phyloP scores from a whole-genome alignment of 805 yeast species.

The Priceomyces haplophilus region DNA sequence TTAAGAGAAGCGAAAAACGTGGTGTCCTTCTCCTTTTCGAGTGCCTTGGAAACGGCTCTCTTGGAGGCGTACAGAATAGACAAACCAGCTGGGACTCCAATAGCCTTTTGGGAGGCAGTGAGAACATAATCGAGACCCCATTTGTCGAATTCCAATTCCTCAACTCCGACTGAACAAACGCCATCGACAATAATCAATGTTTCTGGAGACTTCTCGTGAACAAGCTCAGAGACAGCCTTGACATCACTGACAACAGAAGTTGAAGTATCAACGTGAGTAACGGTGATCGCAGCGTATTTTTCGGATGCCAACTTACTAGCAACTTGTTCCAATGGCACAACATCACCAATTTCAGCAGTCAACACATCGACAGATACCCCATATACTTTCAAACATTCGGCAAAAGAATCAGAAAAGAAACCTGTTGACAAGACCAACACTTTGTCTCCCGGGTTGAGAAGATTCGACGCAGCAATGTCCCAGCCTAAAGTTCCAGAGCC shows the following conservation, averaged over 20 bases:
- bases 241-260: constrained; percentile 87
- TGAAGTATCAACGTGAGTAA: constrained; percentile 95
- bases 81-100: constrained; percentile 93
- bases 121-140: constrained; percentile 90
- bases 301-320: constrained; percentile 51
- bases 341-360: constrained; percentile 71
- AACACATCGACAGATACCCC: constrained; percentile 74
- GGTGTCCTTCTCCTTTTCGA: constrained; percentile 44
- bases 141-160: constrained; percentile 74
- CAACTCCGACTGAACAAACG: constrained; percentile 92
- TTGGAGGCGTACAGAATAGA: constrained; percentile 71
- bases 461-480: constrained; percentile 84
- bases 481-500: constrained; percentile 96
- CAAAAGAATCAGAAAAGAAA: constrained; percentile 80
- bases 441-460: constrained; percentile 60
- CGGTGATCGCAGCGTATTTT: constrained; percentile 66
- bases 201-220: constrained; percentile 67
- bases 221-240: constrained; percentile 55
- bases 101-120: constrained; percentile 93
- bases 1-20: constrained; percentile 69
- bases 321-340: constrained; percentile 54
- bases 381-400: constrained; percentile 68
- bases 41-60: constrained; percentile 66
- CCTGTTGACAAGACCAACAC: constrained; percentile 88
- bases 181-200: constrained; percentile 87